Conservation (phyloP, 2,329 filamentous ascomycete genomes). For the Lecanosticta acicola region DNA sequence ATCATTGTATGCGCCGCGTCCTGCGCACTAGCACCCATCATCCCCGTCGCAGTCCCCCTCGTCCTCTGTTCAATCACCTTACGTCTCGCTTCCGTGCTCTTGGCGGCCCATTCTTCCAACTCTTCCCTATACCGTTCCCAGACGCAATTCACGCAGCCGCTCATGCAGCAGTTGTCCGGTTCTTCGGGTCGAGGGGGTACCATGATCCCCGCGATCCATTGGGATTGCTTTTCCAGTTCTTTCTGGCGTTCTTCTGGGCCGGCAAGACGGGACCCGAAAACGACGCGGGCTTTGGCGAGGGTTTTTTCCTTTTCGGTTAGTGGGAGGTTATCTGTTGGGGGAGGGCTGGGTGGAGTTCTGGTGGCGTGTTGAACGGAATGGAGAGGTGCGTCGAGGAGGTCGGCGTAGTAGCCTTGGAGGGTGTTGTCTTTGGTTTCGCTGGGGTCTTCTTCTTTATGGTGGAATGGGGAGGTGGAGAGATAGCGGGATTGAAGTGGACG, state of each 20-base stretch:
- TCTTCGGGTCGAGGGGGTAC: conserved; percentile 82
- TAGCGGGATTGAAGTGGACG: background rate
- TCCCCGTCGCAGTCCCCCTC: conserved; percentile 30
- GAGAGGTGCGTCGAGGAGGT: conserved; percentile 24
- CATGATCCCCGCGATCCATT: conserved; percentile 67
- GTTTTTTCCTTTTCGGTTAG: conserved; percentile 50
- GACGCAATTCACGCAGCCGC: conserved; percentile 93
- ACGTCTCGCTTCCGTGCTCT: conserved; percentile 57
- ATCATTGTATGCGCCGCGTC: conserved; percentile 43
- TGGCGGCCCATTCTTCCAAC: conserved; percentile 76
- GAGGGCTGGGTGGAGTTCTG: conserved; percentile 22
- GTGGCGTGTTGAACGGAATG: conserved; percentile 13
- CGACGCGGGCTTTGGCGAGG: conserved; percentile 56
- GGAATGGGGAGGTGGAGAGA: conserved; percentile 1
- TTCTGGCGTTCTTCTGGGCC: conserved; percentile 65
- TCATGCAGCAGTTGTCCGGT: conserved; percentile 99
- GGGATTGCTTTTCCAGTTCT: conserved; percentile 54
- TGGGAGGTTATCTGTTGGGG: conserved; percentile 32
- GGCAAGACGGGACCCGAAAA: conserved; percentile 76
- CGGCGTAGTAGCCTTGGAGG: conserved; percentile 26
- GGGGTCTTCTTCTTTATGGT: conserved; percentile 24
- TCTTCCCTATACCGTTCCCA: conserved; percentile 92
- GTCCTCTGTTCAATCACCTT: conserved; percentile 38
- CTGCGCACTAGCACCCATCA: conserved; percentile 28
- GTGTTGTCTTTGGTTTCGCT: conserved; percentile 22